A percentile compares a stretch with the other conserved stretches of the same genome.
Conservation (phyloP, 208 protist species). For the Trypanosomatidae sp. region DNA sequence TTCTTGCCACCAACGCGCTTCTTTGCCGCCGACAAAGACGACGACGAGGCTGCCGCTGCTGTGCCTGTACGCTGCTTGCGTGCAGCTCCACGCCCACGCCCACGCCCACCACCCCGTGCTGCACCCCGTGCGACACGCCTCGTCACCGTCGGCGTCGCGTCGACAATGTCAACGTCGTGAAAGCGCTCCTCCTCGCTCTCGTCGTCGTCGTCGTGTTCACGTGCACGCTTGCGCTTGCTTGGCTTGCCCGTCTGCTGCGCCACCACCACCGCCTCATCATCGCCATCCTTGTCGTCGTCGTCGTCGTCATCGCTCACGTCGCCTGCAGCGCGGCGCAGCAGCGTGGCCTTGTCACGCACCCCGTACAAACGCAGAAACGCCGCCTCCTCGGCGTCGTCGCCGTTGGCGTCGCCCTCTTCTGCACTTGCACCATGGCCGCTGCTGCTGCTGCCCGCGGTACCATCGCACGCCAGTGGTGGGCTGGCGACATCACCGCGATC, state of each 20-base stretch:
- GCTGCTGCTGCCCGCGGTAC: slow-evolving; percentile 3
- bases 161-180: slow-evolving; percentile 33
- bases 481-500: slow-evolving; percentile 77
- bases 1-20: too few species aligned
- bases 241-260: slow-evolving; percentile 2
- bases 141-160: slow-evolving; percentile 3
- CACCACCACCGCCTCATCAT: slow-evolving; percentile 3
- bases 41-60: too few species aligned
- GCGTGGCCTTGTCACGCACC: slow-evolving; percentile 19
- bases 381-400: slow-evolving; percentile 66
- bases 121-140: neutral
- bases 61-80: too few species aligned
- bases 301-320: slow-evolving; percentile 11
- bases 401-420: slow-evolving; percentile 35
- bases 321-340: slow-evolving; percentile 6
- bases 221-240: neutral
- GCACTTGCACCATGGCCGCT: too few species aligned
- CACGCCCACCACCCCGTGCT: too few species aligned
- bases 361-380: too few species aligned
- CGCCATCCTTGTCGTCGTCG: slow-evolving; percentile 5
- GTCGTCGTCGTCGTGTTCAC: slow-evolving; percentile 16
- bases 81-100: too few species aligned
- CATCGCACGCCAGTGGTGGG: slow-evolving; percentile 34
- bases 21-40: too few species aligned
- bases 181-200: slow-evolving; percentile 68